Base-by-base conservation (phyloP, 768 basidiomycete genomes). In the Psilocybe cyanescens region DNA sequence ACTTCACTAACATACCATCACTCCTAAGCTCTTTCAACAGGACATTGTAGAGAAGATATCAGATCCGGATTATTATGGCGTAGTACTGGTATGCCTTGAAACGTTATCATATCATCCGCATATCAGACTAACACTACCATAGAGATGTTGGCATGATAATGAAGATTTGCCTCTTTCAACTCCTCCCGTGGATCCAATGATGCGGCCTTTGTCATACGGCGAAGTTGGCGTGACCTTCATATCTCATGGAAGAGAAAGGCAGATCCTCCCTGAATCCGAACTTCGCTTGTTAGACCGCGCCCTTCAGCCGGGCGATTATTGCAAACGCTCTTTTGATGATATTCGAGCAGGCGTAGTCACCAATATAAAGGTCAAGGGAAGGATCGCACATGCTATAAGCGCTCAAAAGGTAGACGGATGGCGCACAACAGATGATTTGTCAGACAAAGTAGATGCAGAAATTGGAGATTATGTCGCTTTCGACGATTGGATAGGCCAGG, bases 111-210 rank as follows among this genome's bases (percentile, higher is more conserved):
- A 44, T 37, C 11, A 24, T 29, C 28, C 53, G 44, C 54, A 29
- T 8, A 48, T 28, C 12, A 55, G n/a, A 16, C 35, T 45, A 16
- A 57, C 30, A 8, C 8, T 55, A 19, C 29, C 52, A 28, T 17
- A 95, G 94, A 86, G 92, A 75, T 92, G 89, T 68, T 95, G 94
- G 94, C 89, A 92, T 63, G 92, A 95, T 71, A 86, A 88, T 8
- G 93, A 95, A 65, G 92, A 93, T 61, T 70, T 85, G 12, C 81
- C 81, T 33, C 75, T 79, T 3, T 71, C 76, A 29, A 75, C 73
- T 16, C 68, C 79, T 58, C 66, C 78, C 45, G 46, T 57, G 24
- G 91, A 94, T 73, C 90, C 91, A 11, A 79, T 94, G 55, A 86
- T 92, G 82, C 82, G 93, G 49, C 86, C 88, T 8, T 82, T 95